A percentile compares a stretch with the other conserved stretches of the same genome.
These are phyloP conservation scores for Colletotrichum horii DNA, from an alignment of 2,329 filamentous ascomycete species.

Conservation along the genomic window DNA sequence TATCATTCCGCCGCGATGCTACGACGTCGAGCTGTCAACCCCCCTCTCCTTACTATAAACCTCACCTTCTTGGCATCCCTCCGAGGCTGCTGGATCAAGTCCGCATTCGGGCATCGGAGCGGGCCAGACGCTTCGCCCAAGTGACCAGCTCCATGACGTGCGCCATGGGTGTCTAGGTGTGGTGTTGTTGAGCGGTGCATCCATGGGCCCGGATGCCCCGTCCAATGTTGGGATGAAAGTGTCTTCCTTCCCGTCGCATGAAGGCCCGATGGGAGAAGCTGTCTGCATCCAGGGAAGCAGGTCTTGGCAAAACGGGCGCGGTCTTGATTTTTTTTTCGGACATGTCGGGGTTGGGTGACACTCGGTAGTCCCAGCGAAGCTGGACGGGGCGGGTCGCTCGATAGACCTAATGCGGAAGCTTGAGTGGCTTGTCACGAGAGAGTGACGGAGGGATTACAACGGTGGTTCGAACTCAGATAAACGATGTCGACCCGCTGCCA, in stretches of 20 bases:
- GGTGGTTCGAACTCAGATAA: slow-evolving; percentile 6
- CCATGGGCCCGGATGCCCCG: not conserved
- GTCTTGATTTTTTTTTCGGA: not conserved
- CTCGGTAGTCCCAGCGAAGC: not conserved
- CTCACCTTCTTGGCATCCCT: not conserved
- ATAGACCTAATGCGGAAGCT: not conserved
- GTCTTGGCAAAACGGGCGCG: slow-evolving; percentile 4
- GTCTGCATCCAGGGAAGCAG: not conserved
- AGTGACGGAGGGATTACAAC: not conserved
- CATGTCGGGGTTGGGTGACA: not conserved
- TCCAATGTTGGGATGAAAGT: not conserved
- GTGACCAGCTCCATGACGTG: slow-evolving; percentile 11
- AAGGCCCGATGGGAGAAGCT: not conserved
- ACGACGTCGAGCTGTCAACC: not conserved
- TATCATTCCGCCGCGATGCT: not conserved
- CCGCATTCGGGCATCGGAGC: not conserved
- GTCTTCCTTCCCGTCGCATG: not conserved
- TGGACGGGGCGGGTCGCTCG: not conserved
- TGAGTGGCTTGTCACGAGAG: not conserved
- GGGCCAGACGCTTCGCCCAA: not conserved
- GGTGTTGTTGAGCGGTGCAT: not conserved
- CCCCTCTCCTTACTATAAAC: not conserved
- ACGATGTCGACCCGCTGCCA: slow-evolving; percentile 15
- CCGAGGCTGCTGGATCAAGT: not conserved
- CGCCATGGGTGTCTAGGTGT: slow-evolving; percentile 2